Base-by-base conservation (phyloP, 2,329 filamentous ascomycete genomes). In the Cephalotrichum gorgonifer region DNA sequence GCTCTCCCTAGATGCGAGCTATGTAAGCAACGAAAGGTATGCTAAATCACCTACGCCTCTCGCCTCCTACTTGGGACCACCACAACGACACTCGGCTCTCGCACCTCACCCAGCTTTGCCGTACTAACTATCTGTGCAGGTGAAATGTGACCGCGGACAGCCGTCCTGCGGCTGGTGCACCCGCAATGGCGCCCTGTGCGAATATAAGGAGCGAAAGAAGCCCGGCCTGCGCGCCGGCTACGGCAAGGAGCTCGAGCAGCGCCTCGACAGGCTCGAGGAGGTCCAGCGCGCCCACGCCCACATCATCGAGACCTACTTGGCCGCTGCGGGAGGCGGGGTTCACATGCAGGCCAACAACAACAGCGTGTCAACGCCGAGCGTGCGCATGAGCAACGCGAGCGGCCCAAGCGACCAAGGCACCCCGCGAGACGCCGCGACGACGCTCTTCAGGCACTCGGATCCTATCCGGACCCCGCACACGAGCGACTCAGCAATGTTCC, bases 1-100 rank as follows among this genome's bases (percentile, higher is more conserved):
- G 33, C 43, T 52, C 15, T 47, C 14, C 58, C 60, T 64, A 84
- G 81, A 59, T 84, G 86, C 60, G 86, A 90, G 66, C 74, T 86
- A 47, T 88, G 86, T 70, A 89, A 90, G 66, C 81, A 86, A 64
- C 73, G 86, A 69, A 91, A 90, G 73, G 85, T 88, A 66, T 49
- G 63, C 58, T 35, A n/a, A n/a, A n/a, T n/a, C n/a, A n/a, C n/a
- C n/a, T n/a, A n/a, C n/a, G 26, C 22, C 27, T 11, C 15, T 11
- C 28, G 20, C 15, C n/a, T 46, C 30, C 31, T 7, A 35, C 6
- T 15, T 20, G 23, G n/a, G n/a, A n/a, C n/a, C n/a, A n/a, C n/a
- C n/a, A n/a, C n/a, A n/a, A n/a, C n/a, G n/a, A n/a, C n/a, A n/a
- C n/a, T n/a, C n/a, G n/a, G n/a, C n/a, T n/a, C n/a, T n/a, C n/a